These are phyloP conservation scores for Dioszegia hungarica DNA, from an alignment of 768 basidiomycete genomes.

Conservation along the genomic window DNA sequence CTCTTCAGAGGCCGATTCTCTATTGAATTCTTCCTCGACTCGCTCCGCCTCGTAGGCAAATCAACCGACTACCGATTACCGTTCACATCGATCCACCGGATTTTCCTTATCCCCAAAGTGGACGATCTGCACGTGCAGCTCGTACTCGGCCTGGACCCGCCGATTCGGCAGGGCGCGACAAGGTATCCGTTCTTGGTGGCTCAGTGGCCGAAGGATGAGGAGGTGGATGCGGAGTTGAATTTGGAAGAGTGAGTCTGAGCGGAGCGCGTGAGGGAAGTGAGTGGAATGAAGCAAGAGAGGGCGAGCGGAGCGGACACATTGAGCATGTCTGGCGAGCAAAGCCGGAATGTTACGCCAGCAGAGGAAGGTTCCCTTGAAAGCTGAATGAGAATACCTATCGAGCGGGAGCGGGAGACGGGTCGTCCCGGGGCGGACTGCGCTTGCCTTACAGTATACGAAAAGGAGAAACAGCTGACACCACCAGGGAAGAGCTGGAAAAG, in stretches of 20 bases:
- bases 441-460: too few relatives aligned
- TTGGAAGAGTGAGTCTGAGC: conserved; percentile 74
- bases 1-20: conserved; percentile 78
- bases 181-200: conserved; percentile 96
- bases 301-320: too few relatives aligned
- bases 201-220: conserved; percentile 96
- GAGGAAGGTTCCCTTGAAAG: too few relatives aligned
- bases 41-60: conserved; percentile 91
- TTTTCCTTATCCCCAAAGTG: conserved; percentile 86
- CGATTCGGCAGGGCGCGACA: conserved; percentile 96
- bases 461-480: too few relatives aligned
- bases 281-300: too few relatives aligned
- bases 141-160: conserved; percentile 86
- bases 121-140: conserved; percentile 94
- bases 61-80: conserved; percentile 98
- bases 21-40: conserved; percentile 95
- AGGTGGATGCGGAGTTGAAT: conserved; percentile 91
- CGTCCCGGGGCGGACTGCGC: too few relatives aligned
- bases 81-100: conserved; percentile 74
- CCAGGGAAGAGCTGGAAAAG: conserved; percentile 49
- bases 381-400: too few relatives aligned
- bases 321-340: too few relatives aligned
- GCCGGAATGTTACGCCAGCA: too few relatives aligned
- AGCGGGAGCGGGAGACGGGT: too few relatives aligned
- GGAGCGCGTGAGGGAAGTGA: too few relatives aligned